Percentiles rank a stretch among this genome's conserved stretches.
Conservation (phyloP, 805 yeast species). For the Candida maltosa region DNA sequence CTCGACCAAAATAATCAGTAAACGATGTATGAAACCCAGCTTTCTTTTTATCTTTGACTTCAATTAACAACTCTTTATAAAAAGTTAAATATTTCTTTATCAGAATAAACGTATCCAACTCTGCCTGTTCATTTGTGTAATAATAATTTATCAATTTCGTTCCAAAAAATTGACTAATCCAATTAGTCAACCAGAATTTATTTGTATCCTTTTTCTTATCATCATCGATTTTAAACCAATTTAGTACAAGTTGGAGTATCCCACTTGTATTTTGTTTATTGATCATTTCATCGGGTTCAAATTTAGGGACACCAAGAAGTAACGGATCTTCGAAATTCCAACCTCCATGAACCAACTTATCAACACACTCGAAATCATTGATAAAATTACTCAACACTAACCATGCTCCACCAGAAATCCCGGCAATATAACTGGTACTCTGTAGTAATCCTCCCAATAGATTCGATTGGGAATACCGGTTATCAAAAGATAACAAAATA, state of each 20-base stretch:
- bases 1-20: conserved; percentile 71
- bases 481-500: conserved; percentile 48
- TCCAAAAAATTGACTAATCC: too few species aligned
- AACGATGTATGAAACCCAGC: conserved; percentile 55
- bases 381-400: conserved; percentile 45
- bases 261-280: too few species aligned
- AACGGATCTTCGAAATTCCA: conserved; percentile 49
- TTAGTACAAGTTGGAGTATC: too few species aligned
- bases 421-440: conserved; percentile 53
- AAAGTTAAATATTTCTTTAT: conserved; percentile 35
- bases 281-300: conserved; percentile 27
- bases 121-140: too few species aligned
- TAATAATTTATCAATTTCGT: too few species aligned
- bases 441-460: conserved; percentile 52
- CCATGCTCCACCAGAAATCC: conserved; percentile 77
- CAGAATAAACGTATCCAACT: too few species aligned
- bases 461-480: conserved; percentile 33
- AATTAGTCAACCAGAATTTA: too few species aligned
- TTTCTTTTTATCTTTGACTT: conserved; percentile 48
- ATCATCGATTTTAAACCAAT: too few species aligned
- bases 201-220: too few species aligned
- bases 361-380: conserved; percentile 27
- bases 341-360: conserved; percentile 13
- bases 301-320: conserved; percentile 55
- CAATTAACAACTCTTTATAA: conserved; percentile 51